Percentiles rank a stretch among this genome's conserved stretches.
Conservation (phyloP, 2,329 filamentous ascomycete species). For the Aureobasidium musti region DNA sequence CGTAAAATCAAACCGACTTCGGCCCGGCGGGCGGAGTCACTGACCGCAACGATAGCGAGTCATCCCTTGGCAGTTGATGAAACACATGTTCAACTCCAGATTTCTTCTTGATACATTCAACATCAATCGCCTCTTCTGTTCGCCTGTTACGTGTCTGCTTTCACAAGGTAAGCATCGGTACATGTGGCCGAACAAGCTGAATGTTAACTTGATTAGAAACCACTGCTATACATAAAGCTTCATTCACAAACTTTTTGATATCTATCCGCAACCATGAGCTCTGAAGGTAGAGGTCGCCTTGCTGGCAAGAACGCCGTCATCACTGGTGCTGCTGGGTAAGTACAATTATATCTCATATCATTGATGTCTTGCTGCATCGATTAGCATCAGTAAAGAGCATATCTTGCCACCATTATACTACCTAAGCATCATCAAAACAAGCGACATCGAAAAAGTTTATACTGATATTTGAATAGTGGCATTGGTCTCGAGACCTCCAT, state of each 20-base stretch:
- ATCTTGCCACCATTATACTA: conserved; percentile 5
- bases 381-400: neutral
- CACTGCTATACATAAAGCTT: neutral
- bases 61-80: conserved; percentile 18
- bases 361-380: neutral
- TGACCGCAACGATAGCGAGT: conserved; percentile 27
- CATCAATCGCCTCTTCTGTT: conserved; percentile 11
- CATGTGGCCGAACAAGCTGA: neutral
- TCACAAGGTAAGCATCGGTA: neutral
- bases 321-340: conserved; percentile 83
- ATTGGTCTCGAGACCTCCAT: conserved; percentile 92
- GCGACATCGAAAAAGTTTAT: neutral
- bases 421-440: neutral
- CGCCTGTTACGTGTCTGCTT: neutral
- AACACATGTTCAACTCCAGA: conserved; percentile 27
- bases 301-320: conserved; percentile 71
- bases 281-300: conserved; percentile 49
- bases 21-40: conserved; percentile 21
- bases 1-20: conserved; percentile 22
- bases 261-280: conserved; percentile 13
- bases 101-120: conserved; percentile 17
- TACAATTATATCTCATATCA: neutral
- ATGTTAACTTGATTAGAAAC: neutral
- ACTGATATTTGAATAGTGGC: conserved; percentile 57
- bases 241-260: neutral